Conservation (phyloP, 306 rosid species). For the Prunus armeniaca region DNA sequence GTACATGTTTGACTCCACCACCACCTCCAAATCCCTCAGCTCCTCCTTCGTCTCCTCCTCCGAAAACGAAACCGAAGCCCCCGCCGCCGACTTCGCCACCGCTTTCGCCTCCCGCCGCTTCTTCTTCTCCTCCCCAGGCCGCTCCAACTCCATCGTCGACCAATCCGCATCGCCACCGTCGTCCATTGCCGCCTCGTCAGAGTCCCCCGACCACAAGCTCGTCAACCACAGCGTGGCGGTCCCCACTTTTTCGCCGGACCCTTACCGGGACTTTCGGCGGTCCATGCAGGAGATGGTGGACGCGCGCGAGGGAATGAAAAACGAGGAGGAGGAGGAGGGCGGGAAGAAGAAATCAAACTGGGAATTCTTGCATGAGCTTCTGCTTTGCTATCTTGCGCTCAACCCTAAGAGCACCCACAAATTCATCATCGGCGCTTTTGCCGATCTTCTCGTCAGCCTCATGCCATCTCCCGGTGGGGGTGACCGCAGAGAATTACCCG, state of each 20-base stretch:
- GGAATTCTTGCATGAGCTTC: conserved; percentile 79
- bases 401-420: conserved; percentile 78
- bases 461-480: conserved; percentile 28
- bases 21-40: conserved; percentile 24
- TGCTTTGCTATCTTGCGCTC: conserved; percentile 74
- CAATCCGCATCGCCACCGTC: conserved; percentile 24
- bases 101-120: conserved; percentile 85
- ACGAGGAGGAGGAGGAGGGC: conserved; percentile 27
- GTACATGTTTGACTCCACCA: conserved; percentile 21
- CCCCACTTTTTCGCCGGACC: conserved; percentile 77
- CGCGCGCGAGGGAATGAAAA: conserved; percentile 52
- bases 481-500: conserved; percentile 2
- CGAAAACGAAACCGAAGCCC: neutral
- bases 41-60: conserved; percentile 32
- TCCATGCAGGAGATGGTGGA: conserved; percentile 99
- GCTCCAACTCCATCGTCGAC: conserved; percentile 74
- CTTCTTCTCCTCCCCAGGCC: conserved; percentile 91
- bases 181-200: conserved; percentile 22
- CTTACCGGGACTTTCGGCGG: conserved; percentile 70
- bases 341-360: conserved; percentile 54
- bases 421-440: conserved; percentile 73
- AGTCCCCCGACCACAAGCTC: conserved; percentile 11
- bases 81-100: conserved; percentile 52
- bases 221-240: conserved; percentile 66
- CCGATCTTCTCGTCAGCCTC: conserved; percentile 66